These are phyloP conservation scores for Eremochloa ophiuroides DNA, from an alignment of 176 grass and related monocot species.

Conservation along the genomic window DNA sequence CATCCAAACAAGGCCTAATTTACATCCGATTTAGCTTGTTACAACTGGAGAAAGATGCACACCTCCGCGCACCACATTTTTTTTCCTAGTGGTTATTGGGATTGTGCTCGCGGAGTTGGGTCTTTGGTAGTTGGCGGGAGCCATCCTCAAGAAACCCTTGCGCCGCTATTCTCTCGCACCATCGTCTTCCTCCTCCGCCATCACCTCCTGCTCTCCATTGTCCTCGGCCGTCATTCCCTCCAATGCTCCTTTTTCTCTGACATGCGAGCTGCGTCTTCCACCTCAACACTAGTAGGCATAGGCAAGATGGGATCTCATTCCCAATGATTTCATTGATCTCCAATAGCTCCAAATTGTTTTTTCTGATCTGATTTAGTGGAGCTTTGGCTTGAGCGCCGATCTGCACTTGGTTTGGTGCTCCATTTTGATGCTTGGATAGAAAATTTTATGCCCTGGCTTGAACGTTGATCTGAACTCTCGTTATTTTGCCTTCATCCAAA, in stretches of 20 bases:
- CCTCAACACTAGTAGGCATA: background rate
- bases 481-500: too few species aligned
- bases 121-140: too few species aligned
- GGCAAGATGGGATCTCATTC: background rate
- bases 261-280: background rate
- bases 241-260: too few species aligned
- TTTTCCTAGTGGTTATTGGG: background rate
- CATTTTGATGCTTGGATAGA: background rate
- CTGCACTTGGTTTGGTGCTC: background rate
- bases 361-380: background rate
- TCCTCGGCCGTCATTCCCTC: too few species aligned
- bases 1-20: too few species aligned
- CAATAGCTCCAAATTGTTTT: background rate
- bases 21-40: too few species aligned
- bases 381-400: background rate
- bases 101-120: background rate
- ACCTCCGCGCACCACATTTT: too few species aligned
- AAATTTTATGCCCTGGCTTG: background rate
- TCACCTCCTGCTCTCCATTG: too few species aligned
- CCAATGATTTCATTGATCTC: background rate
- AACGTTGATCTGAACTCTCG: too few species aligned
- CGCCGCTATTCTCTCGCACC: background rate
- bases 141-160: background rate
- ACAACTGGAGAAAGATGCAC: too few species aligned
- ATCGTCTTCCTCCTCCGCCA: background rate